These are phyloP conservation scores for Talaromyces trachyspermus DNA, from an alignment of 495 filamentous ascomycete species.

Conservation along the genomic window DNA sequence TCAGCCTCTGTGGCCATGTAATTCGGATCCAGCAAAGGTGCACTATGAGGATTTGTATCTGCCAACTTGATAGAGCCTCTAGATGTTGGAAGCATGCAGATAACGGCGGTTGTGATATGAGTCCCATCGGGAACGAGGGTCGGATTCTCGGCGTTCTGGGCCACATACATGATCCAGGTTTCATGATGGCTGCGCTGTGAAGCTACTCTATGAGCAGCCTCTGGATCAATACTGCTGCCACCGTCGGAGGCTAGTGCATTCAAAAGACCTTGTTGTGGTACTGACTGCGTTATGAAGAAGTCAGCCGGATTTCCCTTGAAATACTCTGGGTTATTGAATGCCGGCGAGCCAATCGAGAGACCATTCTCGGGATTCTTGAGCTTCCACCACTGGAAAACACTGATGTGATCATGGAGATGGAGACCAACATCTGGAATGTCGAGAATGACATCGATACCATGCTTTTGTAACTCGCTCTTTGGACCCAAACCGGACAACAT, in stretches of 20 bases:
- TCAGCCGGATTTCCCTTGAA: slow-evolving; percentile 16
- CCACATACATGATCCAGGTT: slow-evolving; percentile 2
- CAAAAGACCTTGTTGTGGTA: neutral
- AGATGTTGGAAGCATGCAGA: slow-evolving; percentile 30
- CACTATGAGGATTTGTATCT: slow-evolving; percentile 19
- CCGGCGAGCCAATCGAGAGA: slow-evolving; percentile 21
- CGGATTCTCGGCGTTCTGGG: neutral
- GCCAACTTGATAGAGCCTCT: slow-evolving; percentile 34
- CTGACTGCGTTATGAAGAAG: slow-evolving; percentile 9
- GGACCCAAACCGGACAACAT: slow-evolving; percentile 42
- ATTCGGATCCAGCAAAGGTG: slow-evolving; percentile 36
- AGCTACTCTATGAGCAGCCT: neutral
- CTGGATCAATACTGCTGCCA: neutral
- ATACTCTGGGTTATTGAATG: slow-evolving; percentile 16
- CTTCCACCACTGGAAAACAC: slow-evolving; percentile 18
- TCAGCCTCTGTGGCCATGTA: slow-evolving; percentile 32
- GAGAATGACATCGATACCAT: slow-evolving; percentile 38
- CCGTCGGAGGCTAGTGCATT: neutral
- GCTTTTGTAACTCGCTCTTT: slow-evolving; percentile 36
- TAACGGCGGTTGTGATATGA: slow-evolving; percentile 25
- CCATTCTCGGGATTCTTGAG: slow-evolving; percentile 25
- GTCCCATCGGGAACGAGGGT: slow-evolving; percentile 22
- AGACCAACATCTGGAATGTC: slow-evolving; percentile 45
- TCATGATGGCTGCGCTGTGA: slow-evolving; percentile 2
- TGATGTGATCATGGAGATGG: slow-evolving; percentile 50